Evolutionary conservation across 169 alveolate genomes (phyloP).

Genomic region (Eimeria nieschulzi): DNA sequence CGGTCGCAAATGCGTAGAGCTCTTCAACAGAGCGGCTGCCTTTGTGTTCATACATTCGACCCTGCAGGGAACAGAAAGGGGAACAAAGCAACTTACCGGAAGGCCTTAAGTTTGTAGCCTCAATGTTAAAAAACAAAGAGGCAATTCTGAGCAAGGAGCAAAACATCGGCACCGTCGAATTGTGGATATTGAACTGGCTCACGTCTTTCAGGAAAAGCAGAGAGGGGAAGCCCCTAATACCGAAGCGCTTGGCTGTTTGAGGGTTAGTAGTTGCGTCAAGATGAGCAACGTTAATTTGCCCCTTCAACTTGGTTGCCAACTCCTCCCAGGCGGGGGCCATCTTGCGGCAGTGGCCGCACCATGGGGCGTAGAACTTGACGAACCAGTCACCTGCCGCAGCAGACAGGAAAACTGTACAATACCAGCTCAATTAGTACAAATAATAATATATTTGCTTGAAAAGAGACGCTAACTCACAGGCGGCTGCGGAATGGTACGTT

Average conservation of each 20-base stretch:
- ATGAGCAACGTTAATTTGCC: slow-evolving; percentile 85
- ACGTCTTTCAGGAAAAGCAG: slow-evolving; percentile 91
- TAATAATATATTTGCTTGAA: background rate
- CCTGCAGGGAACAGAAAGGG: slow-evolving; percentile 62
- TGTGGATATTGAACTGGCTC: background rate
- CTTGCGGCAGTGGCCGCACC: slow-evolving; percentile 93
- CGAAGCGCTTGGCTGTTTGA: slow-evolving; percentile 84
- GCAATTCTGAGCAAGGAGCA: background rate
- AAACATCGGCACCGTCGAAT: no score
- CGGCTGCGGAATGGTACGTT: no score
- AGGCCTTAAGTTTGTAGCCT: background rate
- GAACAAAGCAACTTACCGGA: background rate
- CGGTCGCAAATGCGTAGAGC: slow-evolving; percentile 70
- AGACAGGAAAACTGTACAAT: background rate
- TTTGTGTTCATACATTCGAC: slow-evolving; percentile 88
- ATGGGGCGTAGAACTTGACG: slow-evolving; percentile 94
- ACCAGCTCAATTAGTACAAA: background rate
- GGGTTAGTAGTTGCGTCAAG: slow-evolving; percentile 86
- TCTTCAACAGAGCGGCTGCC: slow-evolving; percentile 76
- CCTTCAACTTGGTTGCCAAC: slow-evolving; percentile 92
- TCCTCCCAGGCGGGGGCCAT: slow-evolving; percentile 94
- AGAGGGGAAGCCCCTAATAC: slow-evolving; percentile 96
- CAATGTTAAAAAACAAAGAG: no score
- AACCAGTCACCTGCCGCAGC: slow-evolving; percentile 87
- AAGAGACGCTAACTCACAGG: no score